Conservation (phyloP, 2,329 filamentous ascomycete genomes). For the Aspergillus sp. region DNA sequence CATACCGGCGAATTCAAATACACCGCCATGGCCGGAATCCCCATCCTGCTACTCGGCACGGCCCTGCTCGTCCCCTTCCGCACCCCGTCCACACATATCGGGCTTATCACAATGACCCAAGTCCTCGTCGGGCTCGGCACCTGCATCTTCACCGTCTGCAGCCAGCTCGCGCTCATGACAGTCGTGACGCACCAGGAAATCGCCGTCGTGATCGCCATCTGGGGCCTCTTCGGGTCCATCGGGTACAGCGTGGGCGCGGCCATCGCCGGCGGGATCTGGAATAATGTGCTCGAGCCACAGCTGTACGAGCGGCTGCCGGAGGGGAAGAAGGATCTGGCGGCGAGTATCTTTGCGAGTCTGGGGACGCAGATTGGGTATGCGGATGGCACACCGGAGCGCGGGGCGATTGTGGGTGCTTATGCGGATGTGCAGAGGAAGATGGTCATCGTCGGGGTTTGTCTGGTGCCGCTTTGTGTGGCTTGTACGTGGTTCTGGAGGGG, state of each 20-base stretch:
- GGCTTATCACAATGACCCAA: constrained; percentile 21
- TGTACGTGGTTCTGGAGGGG: constrained; percentile 9
- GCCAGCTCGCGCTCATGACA: constrained; percentile 24
- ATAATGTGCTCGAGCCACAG: constrained; percentile 19
- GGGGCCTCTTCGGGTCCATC: constrained; percentile 23
- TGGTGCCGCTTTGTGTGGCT: constrained; percentile 6
- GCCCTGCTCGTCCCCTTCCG: constrained; percentile 27
- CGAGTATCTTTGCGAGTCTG: constrained; percentile 17
- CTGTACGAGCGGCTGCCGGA: constrained; percentile 18
- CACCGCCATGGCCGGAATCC: constrained; percentile 18
- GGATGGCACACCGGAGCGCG: constrained; percentile 41
- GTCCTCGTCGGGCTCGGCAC: constrained; percentile 24
- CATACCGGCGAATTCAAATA: constrained; percentile 22
- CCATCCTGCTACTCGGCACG: constrained; percentile 21
- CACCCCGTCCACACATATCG: constrained; percentile 15
- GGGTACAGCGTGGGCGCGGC: constrained; percentile 23
- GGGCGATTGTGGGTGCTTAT: constrained; percentile 49
- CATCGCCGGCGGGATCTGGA: constrained; percentile 25
- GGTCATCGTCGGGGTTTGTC: constrained; percentile 34
- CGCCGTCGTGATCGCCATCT: constrained; percentile 22
- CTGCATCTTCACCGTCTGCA: constrained; percentile 22
- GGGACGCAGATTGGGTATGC: constrained; percentile 33
- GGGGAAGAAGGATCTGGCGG: constrained; percentile 16
- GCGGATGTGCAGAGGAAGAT: constrained; percentile 48
- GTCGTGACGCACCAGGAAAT: constrained; percentile 22